Evolutionary conservation across 495 filamentous ascomycete species (phyloP), one percentile per base, ranked within the genome.

Genomic region (Xanthoparmelia taractica): DNA sequence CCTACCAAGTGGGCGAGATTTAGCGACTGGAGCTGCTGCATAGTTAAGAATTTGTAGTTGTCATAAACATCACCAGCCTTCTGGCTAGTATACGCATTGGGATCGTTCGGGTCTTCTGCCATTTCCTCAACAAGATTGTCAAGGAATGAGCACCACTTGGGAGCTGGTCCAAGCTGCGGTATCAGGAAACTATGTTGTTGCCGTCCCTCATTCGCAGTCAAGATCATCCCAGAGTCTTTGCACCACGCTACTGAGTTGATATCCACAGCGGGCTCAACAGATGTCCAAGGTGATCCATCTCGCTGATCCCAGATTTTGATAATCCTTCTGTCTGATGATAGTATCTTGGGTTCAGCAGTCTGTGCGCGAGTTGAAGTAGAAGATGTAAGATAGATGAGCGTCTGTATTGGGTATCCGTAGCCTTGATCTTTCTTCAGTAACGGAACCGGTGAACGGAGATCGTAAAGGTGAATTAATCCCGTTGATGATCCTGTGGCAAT

Each of bases 111-210:
- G 63, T 86, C 82, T 71, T 95, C 92, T 4, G 92, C 93, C 90
- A 99, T 97, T 72, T 99, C 95, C 74, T 99, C 95, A 20, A 96
- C 95, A 58, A 98, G 80, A 69, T 93, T 96, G 71, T 99, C 95
- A 38, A 99, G 78, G 84, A 97, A 97, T 12, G 87, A 85, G 71
- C 95, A 97, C 95, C 95, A 99, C 68, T 82, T 88, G 0, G 95
- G 95, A 1, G 94, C 91, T 15, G 94, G 89, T 8, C 92, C 92
- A 37, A 97, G 83, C 66, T 92, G 91, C 1, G 95, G 95, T 60
- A 99, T 92, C 72, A 97, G 92, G 80, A 97, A 99, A 10, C 90
- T 84, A 75, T 97, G 94, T 73, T 96, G 87, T 66, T 91, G 87
- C 50, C 88, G 80, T 40, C 93, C 93, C 77, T 99, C 95, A 71